A percentile compares a stretch with the other conserved stretches of the same genome.
Conservation (phyloP, 257 asterid genomes). For the Capsicum pubescens region DNA sequence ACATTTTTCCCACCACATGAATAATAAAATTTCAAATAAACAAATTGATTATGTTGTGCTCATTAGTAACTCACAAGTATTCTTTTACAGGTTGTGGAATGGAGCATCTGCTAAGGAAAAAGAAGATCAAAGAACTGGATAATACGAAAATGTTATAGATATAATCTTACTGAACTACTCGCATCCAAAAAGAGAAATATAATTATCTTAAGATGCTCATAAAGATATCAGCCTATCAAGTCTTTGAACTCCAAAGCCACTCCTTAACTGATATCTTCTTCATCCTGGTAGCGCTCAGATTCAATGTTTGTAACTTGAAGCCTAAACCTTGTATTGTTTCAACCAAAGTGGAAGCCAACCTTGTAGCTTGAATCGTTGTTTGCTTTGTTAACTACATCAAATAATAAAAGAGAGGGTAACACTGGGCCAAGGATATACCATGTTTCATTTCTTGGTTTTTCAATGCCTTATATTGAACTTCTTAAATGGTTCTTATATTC, state of each 20-base stretch:
- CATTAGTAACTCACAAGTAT: not conserved
- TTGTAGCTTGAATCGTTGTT: constrained; percentile 96
- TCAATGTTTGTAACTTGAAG: constrained; percentile 87
- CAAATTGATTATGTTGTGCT: not conserved
- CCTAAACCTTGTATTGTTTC: constrained; percentile 91
- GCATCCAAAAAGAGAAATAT: not conserved
- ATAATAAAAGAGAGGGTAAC: no score
- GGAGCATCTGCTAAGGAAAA: not conserved
- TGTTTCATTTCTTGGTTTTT: no score
- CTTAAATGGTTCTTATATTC: not conserved
- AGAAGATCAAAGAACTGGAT: not conserved
- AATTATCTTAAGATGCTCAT: not conserved
- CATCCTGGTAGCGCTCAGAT: constrained; percentile 87
- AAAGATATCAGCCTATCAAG: constrained; percentile 7
- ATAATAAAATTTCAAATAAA: not conserved
- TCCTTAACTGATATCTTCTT: constrained; percentile 67
- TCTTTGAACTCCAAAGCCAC: not conserved
- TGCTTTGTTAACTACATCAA: constrained; percentile 64
- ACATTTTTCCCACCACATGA: not conserved
- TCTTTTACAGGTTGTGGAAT: not conserved
- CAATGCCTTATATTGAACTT: no score
- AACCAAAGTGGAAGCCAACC: constrained; percentile 90
- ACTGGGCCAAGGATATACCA: no score
- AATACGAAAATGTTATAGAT: constrained; percentile 19
- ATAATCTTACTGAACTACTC: constrained; percentile 8